A percentile compares a stretch with the other conserved stretches of the same genome.
Conservation (phyloP, 192 early-diverging fungal species). For the Funneliformis geosporum region DNA sequence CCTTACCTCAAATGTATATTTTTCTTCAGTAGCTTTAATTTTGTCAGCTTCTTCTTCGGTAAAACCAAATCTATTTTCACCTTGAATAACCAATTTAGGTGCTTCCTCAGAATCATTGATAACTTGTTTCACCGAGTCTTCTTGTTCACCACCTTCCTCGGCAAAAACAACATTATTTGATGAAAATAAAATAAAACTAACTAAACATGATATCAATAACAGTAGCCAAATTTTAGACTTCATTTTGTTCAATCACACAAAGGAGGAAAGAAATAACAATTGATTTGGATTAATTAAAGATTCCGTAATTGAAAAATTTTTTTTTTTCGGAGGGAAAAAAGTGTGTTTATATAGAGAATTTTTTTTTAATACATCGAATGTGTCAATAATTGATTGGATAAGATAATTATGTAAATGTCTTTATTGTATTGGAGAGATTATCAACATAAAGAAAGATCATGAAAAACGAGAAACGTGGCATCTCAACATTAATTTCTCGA, state of each 20-base stretch:
- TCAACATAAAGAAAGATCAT: background rate
- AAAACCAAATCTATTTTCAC: conserved; percentile 8
- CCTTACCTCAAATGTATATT: conserved; percentile 31
- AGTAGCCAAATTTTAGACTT: conserved; percentile 25
- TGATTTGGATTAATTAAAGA: background rate
- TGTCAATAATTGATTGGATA: background rate
- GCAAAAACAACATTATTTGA: background rate
- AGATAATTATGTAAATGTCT: background rate
- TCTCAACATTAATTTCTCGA: background rate
- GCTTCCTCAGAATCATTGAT: background rate
- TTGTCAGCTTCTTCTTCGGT: conserved; percentile 4
- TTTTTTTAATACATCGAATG: background rate
- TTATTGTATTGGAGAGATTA: background rate
- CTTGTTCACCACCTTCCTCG: background rate
- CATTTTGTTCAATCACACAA: background rate
- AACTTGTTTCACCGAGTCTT: background rate
- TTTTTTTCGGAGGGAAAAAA: background rate
- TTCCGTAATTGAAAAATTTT: background rate
- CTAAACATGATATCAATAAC: conserved; percentile 4
- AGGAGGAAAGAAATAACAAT: too few species aligned
- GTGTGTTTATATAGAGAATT: background rate
- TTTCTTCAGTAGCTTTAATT: conserved; percentile 18
- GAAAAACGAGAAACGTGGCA: background rate
- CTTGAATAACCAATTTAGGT: background rate
- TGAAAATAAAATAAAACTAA: background rate